Base-by-base conservation (phyloP, 805 yeast species). In the Clavispora carvajalis region DNA sequence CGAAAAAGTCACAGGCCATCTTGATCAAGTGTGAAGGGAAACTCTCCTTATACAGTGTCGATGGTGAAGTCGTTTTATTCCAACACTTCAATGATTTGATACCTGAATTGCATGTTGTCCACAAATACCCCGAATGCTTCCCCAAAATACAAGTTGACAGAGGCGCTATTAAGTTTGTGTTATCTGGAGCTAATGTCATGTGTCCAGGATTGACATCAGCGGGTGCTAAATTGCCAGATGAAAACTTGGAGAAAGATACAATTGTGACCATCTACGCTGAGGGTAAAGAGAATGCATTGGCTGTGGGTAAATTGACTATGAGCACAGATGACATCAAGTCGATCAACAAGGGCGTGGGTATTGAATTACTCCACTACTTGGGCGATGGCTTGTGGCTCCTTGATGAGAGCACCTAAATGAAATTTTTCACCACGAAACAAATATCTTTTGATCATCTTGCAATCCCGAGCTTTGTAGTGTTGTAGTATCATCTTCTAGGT, bases 101-200 rank as follows among this genome's bases (percentile, higher is more conserved):
- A 40, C 97, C 97, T 12, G 65, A 86, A 24, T 69, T 91, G 49
- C 77, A 72, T 51, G 60, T 83, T 13, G 87, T 88, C 22, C 96
- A 88, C 63, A 79, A 79, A 60, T 86, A 82, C 57, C 96, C 97
- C 5, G 72, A 75, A 8, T 77, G 82, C 26, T 90, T 90, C 66
- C 96, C 96, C 17, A 67, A 76, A 25, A 95, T 90, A 33, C 85
- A 81, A 57, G 97, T 91, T 10, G 98, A 90, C 56, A 76, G 96
- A 59, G 98, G 98, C 43, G 98, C 98, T 38, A 90, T 90, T 60
- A 90, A 90, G 63, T 90, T 90, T 57, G 93, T 90, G 19, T 67
- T 90, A n/a, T 83, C 95, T 4, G 98, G 97, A 41, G 96, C 97
- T 22, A 90, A 90, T 57, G 85, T 90, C 55, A 90, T 90, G 98